phyloP scores from a whole-genome alignment of 169 alveolate species.

The Plasmodium fragile region DNA sequence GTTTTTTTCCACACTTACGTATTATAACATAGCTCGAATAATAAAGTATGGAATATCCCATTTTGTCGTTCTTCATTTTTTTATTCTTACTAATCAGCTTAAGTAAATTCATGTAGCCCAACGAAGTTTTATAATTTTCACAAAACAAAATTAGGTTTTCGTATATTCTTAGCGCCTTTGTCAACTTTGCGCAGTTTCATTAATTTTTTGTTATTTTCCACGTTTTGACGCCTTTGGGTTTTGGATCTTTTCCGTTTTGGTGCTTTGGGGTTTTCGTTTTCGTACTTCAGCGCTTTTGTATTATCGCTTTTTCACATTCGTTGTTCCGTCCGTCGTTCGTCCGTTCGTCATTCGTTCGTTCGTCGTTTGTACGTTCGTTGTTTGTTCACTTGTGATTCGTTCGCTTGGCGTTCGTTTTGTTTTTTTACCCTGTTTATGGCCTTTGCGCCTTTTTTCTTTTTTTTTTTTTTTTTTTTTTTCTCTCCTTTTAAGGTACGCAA shows the following conservation, averaged over 20 bases:
- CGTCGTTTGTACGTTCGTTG: neutral
- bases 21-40: slow-evolving; percentile 44
- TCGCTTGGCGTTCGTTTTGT: neutral
- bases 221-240: neutral
- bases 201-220: neutral
- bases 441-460: neutral
- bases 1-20: slow-evolving; percentile 19
- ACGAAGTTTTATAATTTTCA: slow-evolving; percentile 11
- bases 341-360: neutral
- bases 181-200: neutral
- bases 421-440: neutral
- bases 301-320: neutral
- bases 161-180: neutral
- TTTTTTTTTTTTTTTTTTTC: neutral
- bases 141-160: neutral
- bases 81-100: slow-evolving; percentile 45
- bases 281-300: no score
- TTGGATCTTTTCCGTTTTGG: neutral
- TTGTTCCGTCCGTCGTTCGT: neutral
- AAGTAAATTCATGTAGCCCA: slow-evolving; percentile 34
- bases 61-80: slow-evolving; percentile 42
- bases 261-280: neutral
- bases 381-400: neutral
- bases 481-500: neutral
- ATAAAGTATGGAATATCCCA: slow-evolving; percentile 31